Percentiles rank a stretch among this genome's conserved stretches.
These are phyloP conservation scores for Sherardia arvensis DNA, from an alignment of 257 asterid genomes.

Conservation along the genomic window DNA sequence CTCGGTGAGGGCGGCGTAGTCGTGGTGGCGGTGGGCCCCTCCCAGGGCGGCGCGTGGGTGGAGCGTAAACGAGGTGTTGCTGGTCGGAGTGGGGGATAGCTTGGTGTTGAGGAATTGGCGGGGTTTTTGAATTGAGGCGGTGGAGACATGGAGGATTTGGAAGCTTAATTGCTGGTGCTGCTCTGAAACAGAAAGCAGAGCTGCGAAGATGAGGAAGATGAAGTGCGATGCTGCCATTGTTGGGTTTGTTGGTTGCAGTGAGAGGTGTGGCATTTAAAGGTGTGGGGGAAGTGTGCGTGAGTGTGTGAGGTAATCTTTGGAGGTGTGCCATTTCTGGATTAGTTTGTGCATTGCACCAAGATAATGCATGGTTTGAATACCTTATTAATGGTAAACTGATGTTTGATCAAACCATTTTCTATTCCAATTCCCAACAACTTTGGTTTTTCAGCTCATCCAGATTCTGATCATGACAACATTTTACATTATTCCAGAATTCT, in stretches of 20 bases:
- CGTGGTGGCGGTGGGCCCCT: conserved; percentile 7
- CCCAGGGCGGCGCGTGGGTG: conserved; percentile 47
- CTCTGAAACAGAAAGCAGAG: neutral
- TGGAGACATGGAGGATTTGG: conserved; percentile 17
- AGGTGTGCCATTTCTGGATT: neutral
- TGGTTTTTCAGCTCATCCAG: neutral
- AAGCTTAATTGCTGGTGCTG: neutral
- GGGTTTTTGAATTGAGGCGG: conserved; percentile 12
- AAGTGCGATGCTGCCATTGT: neutral
- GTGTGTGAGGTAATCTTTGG: neutral
- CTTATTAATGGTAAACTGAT: neutral
- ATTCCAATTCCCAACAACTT: neutral
- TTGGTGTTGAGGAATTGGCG: conserved; percentile 7
- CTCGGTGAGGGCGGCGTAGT: conserved; percentile 46
- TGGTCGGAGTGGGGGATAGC: neutral
- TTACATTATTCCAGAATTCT: too few species aligned
- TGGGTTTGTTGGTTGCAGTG: neutral
- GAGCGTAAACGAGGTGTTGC: conserved; percentile 25
- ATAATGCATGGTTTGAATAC: neutral
- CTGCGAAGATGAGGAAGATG: neutral
- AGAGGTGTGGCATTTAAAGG: neutral
- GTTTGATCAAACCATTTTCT: neutral
- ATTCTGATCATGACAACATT: neutral
- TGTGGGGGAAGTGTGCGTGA: neutral
- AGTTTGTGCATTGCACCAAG: neutral